Evolutionary conservation across 2,329 filamentous ascomycete genomes (phyloP).

Genomic region (Corinectria fuckeliana): DNA sequence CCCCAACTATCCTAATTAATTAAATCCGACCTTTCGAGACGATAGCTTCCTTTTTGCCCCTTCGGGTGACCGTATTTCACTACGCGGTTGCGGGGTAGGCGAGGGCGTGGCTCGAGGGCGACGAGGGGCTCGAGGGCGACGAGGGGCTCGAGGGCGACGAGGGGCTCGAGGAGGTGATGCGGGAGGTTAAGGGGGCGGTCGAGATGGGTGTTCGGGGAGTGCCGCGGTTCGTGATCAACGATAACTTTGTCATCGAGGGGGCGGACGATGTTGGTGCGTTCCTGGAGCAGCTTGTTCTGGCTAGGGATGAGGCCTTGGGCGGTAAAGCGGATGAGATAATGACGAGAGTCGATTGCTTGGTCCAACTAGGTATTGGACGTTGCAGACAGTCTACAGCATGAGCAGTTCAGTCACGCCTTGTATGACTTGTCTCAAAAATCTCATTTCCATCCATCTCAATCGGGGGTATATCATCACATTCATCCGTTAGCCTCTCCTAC

Average conservation of each 20-base stretch:
- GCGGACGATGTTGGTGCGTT: slow-evolving; percentile 75
- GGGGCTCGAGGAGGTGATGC: slow-evolving; percentile 64
- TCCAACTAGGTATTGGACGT: neutral
- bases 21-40: no score
- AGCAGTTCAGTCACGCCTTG: no score
- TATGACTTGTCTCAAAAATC: neutral
- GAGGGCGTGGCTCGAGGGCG: slow-evolving; percentile 59
- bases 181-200: slow-evolving; percentile 59
- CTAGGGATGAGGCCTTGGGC: slow-evolving; percentile 40
- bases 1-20: no score
- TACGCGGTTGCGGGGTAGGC: slow-evolving; percentile 58
- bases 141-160: slow-evolving; percentile 60
- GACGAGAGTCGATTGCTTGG: neutral
- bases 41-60: no score
- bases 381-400: neutral
- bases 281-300: slow-evolving; percentile 67
- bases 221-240: slow-evolving; percentile 78
- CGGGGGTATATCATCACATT: slow-evolving; percentile 25
- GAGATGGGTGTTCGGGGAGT: slow-evolving; percentile 67
- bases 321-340: neutral
- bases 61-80: no score
- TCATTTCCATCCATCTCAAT: slow-evolving; percentile 6
- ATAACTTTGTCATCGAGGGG: slow-evolving; percentile 69
- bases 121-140: slow-evolving; percentile 60
- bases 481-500: neutral